Evolutionary conservation across 371 early-diverging fungal species (phyloP), one percentile per base, ranked within the genome.

Genomic region (Rhizopus microsporus): DNA sequence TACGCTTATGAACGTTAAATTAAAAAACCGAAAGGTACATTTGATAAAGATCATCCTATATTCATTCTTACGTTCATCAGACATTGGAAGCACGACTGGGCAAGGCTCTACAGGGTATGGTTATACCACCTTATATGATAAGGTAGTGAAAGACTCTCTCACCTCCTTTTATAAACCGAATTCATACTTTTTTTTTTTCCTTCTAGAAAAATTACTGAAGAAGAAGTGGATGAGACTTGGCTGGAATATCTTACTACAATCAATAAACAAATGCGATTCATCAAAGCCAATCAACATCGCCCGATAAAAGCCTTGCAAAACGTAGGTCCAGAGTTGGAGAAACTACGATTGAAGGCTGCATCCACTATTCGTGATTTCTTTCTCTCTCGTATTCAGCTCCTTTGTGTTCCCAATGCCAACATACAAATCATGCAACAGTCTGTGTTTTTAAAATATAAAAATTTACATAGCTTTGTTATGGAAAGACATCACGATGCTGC

Each of bases 401-500:
- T 97, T 48, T 84, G 90, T 48, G 82, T 89, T 32, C 91, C 94
- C 9, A 93, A 90, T 69, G 90, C 96, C 51, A 97, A 96, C 62
- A 86, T 96, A 4, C 89, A 92, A 57, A 91, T 95, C 23, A 81
- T 95, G 72, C 96, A 97, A 66, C 90, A 91, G 64, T 92, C 89
- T 1, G 84, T 91, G 10, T 79, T 97, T 35, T 65, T 94, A 15
- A 94, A 93, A 70, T 94, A 91, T 75, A 91, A 91, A 52, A 89
- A 87, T 45, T 79, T 96, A 8, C 89, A 93, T 64, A 85, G 85
- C 65, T 97, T 96, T 71, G 76, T 95, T 16, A 75, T 93, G 60
- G 91, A 92, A 59, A 78, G 93, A 15, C 93, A 94, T 67, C 78
- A 84, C n/a, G 94, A 95, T 43, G 94, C 90, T 0, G 96, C 95